A percentile compares a stretch with the other conserved stretches of the same genome.
phyloP scores from a whole-genome alignment of 2,329 filamentous ascomycete species.

The Fusarium fracticaudum region DNA sequence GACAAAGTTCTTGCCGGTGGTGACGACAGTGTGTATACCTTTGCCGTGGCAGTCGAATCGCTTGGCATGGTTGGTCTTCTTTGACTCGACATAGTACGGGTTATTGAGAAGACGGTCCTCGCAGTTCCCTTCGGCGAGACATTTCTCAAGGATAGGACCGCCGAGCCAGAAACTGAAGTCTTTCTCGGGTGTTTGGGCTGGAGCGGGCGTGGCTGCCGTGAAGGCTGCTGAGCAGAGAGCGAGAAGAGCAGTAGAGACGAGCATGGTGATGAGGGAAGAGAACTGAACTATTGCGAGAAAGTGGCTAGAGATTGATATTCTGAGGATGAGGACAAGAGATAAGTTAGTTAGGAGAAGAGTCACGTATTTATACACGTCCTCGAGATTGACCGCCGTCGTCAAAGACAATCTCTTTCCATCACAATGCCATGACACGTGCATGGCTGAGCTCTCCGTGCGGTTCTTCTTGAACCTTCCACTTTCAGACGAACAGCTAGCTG shows the following conservation, averaged over 20 bases:
- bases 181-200: not conserved
- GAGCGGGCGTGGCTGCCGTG: not conserved
- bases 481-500: no score
- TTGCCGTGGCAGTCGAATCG: not conserved
- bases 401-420: not conserved
- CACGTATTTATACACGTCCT: not conserved
- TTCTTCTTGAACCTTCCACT: no score
- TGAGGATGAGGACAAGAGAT: not conserved
- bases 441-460: not conserved
- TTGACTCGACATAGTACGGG: not conserved
- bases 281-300: not conserved
- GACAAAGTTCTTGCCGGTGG: not conserved
- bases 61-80: not conserved
- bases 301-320: no score
- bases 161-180: not conserved
- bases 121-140: not conserved
- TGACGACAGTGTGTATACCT: not conserved
- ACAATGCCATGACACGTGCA: not conserved
- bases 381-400: not conserved
- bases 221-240: not conserved
- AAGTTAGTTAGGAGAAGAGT: not conserved
- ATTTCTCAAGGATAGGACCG: not conserved
- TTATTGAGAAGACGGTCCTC: not conserved
- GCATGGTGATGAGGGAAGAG: not conserved
- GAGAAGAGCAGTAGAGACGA: not conserved